Base-by-base conservation (phyloP, 768 basidiomycete species). In the Sarcomyxa edulis region DNA sequence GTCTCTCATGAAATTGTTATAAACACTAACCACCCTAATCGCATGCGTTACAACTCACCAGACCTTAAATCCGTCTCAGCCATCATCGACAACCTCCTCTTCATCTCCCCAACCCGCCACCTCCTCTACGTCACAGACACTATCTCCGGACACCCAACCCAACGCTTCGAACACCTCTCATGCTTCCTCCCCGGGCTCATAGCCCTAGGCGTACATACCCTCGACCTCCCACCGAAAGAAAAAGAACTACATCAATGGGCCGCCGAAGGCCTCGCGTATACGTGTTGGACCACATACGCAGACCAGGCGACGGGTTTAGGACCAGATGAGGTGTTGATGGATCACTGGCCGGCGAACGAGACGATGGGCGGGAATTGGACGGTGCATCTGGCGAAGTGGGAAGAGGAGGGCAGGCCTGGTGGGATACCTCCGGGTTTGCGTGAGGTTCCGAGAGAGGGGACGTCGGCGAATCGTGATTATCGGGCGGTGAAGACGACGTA, bases 171-270 rank as follows among this genome's bases (percentile, higher is more conserved):
- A 52, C 83, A 85, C 48, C 69, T 84, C 18, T 74, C 80, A 2
- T 84, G 81, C 54, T 84, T 81, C 66, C 69, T 83, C 26, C 77
- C 81, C 0, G 81, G 81, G 1, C 58, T 81, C 14, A 64, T 85
- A 34, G 76, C 78, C 1, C 69, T 84, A 5, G 83, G 81, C n/a
- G 74, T 68, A 2, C 59, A 71, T 40, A 68, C 67, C 3, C 65
- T 81, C 6, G 67, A 62, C 19, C 53, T 70, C 16, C 48, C 68
- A 2, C 39, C 45, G 1, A 37, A 42, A 11, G 61, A 65, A 32
- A 63, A 58, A 30, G 59, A 66, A 66, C 54, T 72, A 36, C 78
- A 81, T 47, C 46, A 51, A 39, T 81, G 75, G 71, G 80, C 76
- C 7, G 81, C 81, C 4, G 66, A 74, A 45, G 81, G 79, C 1